Conservation (phyloP, 768 basidiomycete genomes). For the Pleurotus giganteus region DNA sequence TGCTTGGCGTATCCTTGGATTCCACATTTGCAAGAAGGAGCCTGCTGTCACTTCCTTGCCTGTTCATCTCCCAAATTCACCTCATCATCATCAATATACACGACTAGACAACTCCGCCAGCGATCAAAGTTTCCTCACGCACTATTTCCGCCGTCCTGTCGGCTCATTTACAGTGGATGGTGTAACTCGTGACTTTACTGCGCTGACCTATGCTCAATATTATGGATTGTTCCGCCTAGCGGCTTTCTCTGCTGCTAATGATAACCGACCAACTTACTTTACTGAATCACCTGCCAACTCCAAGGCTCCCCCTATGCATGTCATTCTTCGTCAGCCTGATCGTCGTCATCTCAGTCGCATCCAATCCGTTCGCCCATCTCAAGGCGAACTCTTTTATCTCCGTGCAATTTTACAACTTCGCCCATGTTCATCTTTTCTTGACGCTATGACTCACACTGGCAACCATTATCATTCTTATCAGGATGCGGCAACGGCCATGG, state of each 20-base stretch:
- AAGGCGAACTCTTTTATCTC: conserved; percentile 38
- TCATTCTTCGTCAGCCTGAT: neutral
- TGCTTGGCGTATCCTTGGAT: conserved; percentile 28
- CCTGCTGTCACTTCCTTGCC: conserved; percentile 31
- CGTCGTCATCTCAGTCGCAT: conserved; percentile 29
- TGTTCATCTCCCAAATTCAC: conserved; percentile 26
- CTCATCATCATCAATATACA: conserved; percentile 25
- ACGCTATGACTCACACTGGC: conserved; percentile 22
- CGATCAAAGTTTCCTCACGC: neutral
- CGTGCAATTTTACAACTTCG: conserved; percentile 35
- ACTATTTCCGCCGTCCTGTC: neutral
- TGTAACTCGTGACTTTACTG: neutral
- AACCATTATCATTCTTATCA: conserved; percentile 27
- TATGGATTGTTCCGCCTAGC: neutral
- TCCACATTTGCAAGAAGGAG: conserved; percentile 23
- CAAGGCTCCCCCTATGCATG: neutral
- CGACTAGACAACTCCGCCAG: conserved; percentile 13
- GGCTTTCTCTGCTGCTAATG: neutral
- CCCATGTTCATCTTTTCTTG: conserved; percentile 27
- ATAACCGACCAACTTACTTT: neutral
- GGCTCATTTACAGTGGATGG: neutral
- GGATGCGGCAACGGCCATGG: conserved; percentile 31
- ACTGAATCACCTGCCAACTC: neutral
- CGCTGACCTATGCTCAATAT: neutral
- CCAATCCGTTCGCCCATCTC: conserved; percentile 24